Conservation (phyloP, 1,284 basidiomycete species). For the Tylopilus orsonianus region DNA sequence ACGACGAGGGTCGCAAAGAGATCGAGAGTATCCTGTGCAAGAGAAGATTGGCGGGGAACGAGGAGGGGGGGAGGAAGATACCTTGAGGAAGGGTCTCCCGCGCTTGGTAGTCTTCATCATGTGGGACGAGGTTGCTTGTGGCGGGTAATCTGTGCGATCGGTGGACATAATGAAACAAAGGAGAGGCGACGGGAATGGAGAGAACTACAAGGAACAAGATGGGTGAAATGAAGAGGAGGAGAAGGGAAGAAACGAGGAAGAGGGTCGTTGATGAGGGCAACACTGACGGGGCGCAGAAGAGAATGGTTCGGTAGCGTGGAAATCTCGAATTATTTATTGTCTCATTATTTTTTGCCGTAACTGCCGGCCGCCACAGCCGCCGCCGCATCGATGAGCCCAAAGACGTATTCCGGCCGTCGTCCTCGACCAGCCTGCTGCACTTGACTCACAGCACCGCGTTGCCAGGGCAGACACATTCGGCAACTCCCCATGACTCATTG, state of each 20-base stretch:
- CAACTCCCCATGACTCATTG: background rate
- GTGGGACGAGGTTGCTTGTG: conserved; percentile 71
- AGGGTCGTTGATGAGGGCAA: conserved; percentile 28
- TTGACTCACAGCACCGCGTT: too few species aligned
- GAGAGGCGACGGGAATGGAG: conserved; percentile 26
- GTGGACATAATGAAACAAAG: conserved; percentile 38
- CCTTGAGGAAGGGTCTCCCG: conserved; percentile 92
- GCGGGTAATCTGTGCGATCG: conserved; percentile 37
- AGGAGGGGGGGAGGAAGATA: conserved; percentile 29
- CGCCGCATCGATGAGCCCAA: conserved; percentile 3
- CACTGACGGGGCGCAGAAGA: conserved; percentile 17
- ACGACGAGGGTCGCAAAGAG: conserved; percentile 97
- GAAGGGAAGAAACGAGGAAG: conserved; percentile 33
- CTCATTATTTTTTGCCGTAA: conserved; percentile 24
- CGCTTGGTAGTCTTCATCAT: conserved; percentile 98
- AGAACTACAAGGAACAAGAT: conserved; percentile 25
- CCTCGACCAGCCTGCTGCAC: background rate
- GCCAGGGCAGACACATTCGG: too few species aligned
- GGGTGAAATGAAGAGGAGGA: conserved; percentile 28
- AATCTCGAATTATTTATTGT: conserved; percentile 32
- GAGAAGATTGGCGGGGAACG: background rate
- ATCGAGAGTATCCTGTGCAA: conserved; percentile 90
- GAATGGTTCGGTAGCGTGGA: conserved; percentile 28
- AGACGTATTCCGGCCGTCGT: conserved; percentile 1
- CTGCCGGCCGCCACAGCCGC: conserved; percentile 25